Evolutionary conservation across 2,329 filamentous ascomycete species (phyloP).

Genomic region (Colletotrichum noveboracense): DNA sequence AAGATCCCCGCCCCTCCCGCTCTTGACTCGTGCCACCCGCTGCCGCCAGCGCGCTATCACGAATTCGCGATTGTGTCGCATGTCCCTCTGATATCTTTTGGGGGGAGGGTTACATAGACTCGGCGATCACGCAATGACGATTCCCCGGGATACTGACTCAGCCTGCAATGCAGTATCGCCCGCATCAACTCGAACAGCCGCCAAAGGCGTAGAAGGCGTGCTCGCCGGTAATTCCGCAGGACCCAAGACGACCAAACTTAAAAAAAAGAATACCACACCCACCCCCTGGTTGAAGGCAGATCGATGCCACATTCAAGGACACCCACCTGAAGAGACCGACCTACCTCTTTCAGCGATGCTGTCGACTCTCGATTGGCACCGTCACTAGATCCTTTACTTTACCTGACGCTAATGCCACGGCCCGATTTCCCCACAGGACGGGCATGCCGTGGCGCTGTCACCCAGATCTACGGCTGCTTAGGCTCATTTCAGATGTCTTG

Average conservation of each 20-base stretch:
- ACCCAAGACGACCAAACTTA: not conserved
- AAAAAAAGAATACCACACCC: not conserved
- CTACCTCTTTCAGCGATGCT: not conserved
- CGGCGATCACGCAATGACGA: not conserved
- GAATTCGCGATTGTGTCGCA: not conserved
- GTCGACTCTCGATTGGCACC: not conserved
- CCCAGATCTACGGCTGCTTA: not conserved
- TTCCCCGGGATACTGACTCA: conserved; percentile 2
- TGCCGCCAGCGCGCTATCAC: not conserved
- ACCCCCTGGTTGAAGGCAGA: not conserved
- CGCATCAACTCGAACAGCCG: not conserved
- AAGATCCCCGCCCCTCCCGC: not conserved
- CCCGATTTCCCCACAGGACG: conserved; percentile 1
- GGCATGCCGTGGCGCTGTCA: not conserved
- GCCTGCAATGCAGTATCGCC: not conserved
- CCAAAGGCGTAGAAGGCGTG: not conserved
- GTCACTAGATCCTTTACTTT: not conserved
- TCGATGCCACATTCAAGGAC: not conserved
- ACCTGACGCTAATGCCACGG: conserved; percentile 1
- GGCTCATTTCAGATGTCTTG: not conserved
- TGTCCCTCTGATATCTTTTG: not conserved
- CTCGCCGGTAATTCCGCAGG: conserved; percentile 1
- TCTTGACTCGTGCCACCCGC: not conserved
- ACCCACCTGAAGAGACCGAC: not conserved
- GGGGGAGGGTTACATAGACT: not conserved